Base-by-base conservation (phyloP, 495 filamentous ascomycete genomes). In the Neurospora sp. region DNA sequence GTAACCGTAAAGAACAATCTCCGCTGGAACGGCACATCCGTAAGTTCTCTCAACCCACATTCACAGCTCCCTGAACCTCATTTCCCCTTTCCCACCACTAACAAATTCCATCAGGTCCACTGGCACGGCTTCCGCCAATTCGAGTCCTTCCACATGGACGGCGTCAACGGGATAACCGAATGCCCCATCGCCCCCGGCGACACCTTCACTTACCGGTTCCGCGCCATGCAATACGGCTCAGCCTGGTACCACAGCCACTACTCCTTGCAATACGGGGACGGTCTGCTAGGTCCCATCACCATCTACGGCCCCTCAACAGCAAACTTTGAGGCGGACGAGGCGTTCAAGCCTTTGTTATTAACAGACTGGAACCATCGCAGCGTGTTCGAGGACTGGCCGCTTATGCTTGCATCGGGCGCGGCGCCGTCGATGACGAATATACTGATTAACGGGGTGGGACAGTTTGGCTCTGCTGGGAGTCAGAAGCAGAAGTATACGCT, bases 161-260 rank as follows among this genome's bases (percentile, higher is more conserved):
- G 86, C 65, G 84, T 86, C 10, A 83, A 83, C 7, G 80, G 81
- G 16, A 74, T 85, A 40, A 83, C 82, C 35, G 79, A 86, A 71
- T 84, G 84, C 53, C 83, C 83, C 3, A 81, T 85, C 39, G 77
- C 84, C 39, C 82, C 84, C 2, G 83, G 82, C 4, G 72, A 79
- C 7, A 73, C 65, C 35, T 68, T 81, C 38, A 88, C 85, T 2
- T 89, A 90, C 73, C 81, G 74, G 38, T 88, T 82, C 69, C 77
- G 80, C n/a, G 86, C 82, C 6, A 81, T 74, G 16, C 74, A 78
- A 73, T 89, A 89, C 71, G 88, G 88, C 2, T 82, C 82, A 0
- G 76, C 81, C 3, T 90, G 85, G 86, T 90, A 89, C 70, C 88
- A 89, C 73, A 84, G 81, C 41, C 88, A 90, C 73, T 87, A 84